Base-by-base conservation (phyloP, 1,284 basidiomycete species). In the Microbotryum scabiosae region DNA sequence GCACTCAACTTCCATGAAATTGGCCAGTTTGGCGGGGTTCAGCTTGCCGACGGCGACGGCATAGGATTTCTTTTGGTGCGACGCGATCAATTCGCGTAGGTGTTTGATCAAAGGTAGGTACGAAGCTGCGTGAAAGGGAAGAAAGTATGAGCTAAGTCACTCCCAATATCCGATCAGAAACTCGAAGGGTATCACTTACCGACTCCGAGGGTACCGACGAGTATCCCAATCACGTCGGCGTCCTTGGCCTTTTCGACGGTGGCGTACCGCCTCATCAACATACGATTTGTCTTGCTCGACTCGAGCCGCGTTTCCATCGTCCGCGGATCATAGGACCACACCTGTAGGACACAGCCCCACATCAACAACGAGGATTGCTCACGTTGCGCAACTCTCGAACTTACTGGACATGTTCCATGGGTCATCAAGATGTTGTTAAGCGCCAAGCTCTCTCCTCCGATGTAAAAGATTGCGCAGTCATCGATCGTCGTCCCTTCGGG, bases 1-100 rank as follows among this genome's bases (percentile, higher is more conserved):
- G 71, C 91, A 93, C 73, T 97, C 94, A 55, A 99, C 86, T 74
- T 97, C 93, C 70, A 90, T 82, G 74, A 97, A 97, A 74, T 98
- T 98, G 14, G 87, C 94, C 41, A 99, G 79, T 73, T 98, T 98
- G 20, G 92, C 84, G 0, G 94, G 94, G 70, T 91, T 97, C 59
- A 97, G 81, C 75, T 97, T 92, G 36, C 96, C 96, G 0, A 98
- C 94, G 54, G 85, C 89, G 69, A 98, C 85, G 1, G 94, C 97
- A 75, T 98, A 99, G 65, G 83, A 85, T 73, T 96, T 97, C 76
- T 90, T 91, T 63, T 82, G 82, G 0, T 83, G 80, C 46, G 78
- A 78, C 1, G 79, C 75, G 51, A 97, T 80, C 18, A 85, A 76
- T 14, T 77, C 72, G 3, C 92, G 85, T 10, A 96, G 79, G 70